Evolutionary conservation across 805 yeast species (phyloP), one percentile per base, ranked within the genome.

Genomic region (Hanseniaspora mollemarum): DNA sequence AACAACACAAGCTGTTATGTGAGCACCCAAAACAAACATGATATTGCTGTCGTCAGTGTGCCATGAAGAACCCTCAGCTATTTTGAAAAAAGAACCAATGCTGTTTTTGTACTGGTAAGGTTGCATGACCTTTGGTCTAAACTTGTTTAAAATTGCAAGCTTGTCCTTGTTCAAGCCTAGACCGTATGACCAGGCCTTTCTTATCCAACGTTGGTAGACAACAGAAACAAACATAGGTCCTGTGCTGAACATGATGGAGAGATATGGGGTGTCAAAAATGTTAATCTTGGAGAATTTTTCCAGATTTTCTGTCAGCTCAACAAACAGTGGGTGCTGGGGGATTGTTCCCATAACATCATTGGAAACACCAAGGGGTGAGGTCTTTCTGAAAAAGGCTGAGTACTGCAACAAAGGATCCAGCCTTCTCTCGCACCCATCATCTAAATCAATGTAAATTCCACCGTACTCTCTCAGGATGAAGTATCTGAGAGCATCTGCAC

Each of bases 301-400:
- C 54, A 88, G 70, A 43, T 75, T 75, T 54, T 81, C 82, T 54
- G 86, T 74, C 16, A 75, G 83, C 60, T 80, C 80, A 43, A 74
- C 63, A 69, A 85, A 86, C 67, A 87, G 85, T 2, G 95, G 95
- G 65, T 88, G 96, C 44, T 73, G 70, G 31, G 94, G 95, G 12
- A 83, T 81, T 2, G 90, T 70, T 10, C 94, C 95, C 94, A 88
- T 83, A 15, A 87, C 87, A 62, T 87, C 95, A 64, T 88, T 88
- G 4, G 95, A 84, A 37, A 88, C 78, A 48, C 96, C 96, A 0
- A 94, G 83, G 24, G 96, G 96, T 4, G 76, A 67, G 1, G 96
- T 87, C 61, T 85, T 84, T 56, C 96, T 73, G 13, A 84, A 87
- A 69, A 85, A 85, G 1, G 94, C 94, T 0, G 94, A 88, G 4